A percentile compares a stretch with the other conserved stretches of the same genome.
Conservation (phyloP, 176 grass and related monocot species). For the Tillandsia fasciculata region DNA sequence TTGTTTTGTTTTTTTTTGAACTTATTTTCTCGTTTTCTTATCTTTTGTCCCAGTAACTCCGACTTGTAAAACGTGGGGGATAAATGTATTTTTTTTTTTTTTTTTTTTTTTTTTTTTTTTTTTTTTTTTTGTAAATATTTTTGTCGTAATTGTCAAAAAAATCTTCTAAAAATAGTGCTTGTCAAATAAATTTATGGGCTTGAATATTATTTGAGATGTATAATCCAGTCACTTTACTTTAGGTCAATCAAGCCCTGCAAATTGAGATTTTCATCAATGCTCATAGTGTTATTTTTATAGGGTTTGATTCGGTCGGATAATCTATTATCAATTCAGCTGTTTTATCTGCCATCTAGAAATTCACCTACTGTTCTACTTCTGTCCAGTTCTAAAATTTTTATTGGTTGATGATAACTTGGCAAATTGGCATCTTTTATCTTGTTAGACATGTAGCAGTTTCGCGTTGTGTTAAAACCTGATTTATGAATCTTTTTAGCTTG, state of each 20-base stretch:
- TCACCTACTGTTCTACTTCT: background rate
- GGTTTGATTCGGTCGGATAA: no score
- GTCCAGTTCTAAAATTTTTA: no score
- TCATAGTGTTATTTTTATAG: no score
- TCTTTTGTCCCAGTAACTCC: background rate
- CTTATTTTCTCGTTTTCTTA: background rate
- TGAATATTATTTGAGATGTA: no score
- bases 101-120: background rate
- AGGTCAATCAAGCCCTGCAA: background rate
- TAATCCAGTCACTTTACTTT: background rate
- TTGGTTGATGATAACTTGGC: background rate
- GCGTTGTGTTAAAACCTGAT: background rate
- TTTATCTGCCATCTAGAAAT: background rate
- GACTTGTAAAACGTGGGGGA: slow-evolving; percentile 1
- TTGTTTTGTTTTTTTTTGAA: background rate
- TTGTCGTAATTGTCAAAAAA: background rate
- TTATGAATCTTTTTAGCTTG: background rate
- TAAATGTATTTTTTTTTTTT: background rate
- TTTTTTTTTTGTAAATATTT: background rate
- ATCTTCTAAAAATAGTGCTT: background rate
- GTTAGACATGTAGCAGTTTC: no score
- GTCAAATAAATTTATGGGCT: no score
- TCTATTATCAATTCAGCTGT: background rate
- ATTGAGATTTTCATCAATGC: no score
- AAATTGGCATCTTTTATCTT: background rate